Conservation (phyloP, 441 rosid genomes). For the Syzygium malaccense region DNA sequence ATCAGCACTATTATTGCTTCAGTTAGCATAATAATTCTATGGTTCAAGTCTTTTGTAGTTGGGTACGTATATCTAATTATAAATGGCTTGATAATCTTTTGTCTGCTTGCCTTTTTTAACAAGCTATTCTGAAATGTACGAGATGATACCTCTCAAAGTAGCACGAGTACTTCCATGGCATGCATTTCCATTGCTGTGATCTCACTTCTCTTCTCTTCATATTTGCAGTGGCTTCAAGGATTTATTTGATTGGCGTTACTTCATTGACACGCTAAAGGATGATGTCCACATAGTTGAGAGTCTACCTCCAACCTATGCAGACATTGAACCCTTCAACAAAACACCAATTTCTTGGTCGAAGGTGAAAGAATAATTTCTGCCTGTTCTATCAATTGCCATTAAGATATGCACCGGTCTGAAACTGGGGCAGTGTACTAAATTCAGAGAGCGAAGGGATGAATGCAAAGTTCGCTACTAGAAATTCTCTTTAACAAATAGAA, state of each 20-base stretch:
- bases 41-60: not conserved
- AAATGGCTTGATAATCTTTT: not conserved
- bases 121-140: not conserved
- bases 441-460: not conserved
- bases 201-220: not conserved
- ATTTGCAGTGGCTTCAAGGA: conserved; percentile 79
- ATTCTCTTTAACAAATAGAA: not conserved
- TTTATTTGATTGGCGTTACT: conserved; percentile 86
- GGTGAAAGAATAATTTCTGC: conserved; percentile 28
- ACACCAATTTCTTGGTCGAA: conserved; percentile 93
- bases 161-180: not conserved
- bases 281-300: conserved; percentile 77
- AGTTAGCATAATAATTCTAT: not conserved
- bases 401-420: not conserved
- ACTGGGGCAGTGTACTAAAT: not conserved
- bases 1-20: not conserved
- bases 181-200: not conserved
- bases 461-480: not conserved
- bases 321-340: conserved; percentile 52
- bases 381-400: not conserved
- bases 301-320: conserved; percentile 49
- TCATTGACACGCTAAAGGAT: conserved; percentile 64
- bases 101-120: not conserved
- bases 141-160: not conserved
- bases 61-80: not conserved